A percentile compares a stretch with the other conserved stretches of the same genome.
Conservation (phyloP, 108 stramenopile genomes). For the Cyclotella sp. region DNA sequence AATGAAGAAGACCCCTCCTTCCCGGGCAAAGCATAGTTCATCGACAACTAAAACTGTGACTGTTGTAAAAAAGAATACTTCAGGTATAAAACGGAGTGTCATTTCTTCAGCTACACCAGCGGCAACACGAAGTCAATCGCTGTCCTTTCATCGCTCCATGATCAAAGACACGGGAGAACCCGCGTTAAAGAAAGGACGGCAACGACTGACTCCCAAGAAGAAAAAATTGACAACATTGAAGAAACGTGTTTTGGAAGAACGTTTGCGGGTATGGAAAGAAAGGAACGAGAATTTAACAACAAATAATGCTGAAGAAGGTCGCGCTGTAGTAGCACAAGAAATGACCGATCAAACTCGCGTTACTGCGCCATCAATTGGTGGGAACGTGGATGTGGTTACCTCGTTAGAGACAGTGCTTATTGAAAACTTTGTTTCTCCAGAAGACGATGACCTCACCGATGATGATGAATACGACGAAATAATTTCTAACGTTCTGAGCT, state of each 20-base stretch:
- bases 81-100: slow-evolving; percentile 21
- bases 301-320: background rate
- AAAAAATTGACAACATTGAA: slow-evolving; percentile 84
- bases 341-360: background rate
- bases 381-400: too few relatives aligned
- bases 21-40: background rate
- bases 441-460: slow-evolving; percentile 68
- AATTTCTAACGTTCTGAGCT: slow-evolving; percentile 56
- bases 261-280: slow-evolving; percentile 71
- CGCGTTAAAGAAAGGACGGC: slow-evolving; percentile 60
- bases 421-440: slow-evolving; percentile 56
- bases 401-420: slow-evolving; percentile 42
- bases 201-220: slow-evolving; percentile 68
- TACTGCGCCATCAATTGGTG: too few relatives aligned
- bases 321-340: background rate
- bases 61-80: slow-evolving; percentile 3
- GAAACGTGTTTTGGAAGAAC: slow-evolving; percentile 83
- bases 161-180: background rate
- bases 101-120: background rate
- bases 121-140: background rate
- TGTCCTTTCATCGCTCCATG: slow-evolving; percentile 9
- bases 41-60: slow-evolving; percentile 5
- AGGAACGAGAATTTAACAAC: slow-evolving; percentile 28
- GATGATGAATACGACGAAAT: slow-evolving; percentile 88
- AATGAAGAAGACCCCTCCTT: slow-evolving; percentile 1